These are phyloP conservation scores for Monilinia aucupariae DNA, from an alignment of 2,329 filamentous ascomycete species.

Conservation along the genomic window DNA sequence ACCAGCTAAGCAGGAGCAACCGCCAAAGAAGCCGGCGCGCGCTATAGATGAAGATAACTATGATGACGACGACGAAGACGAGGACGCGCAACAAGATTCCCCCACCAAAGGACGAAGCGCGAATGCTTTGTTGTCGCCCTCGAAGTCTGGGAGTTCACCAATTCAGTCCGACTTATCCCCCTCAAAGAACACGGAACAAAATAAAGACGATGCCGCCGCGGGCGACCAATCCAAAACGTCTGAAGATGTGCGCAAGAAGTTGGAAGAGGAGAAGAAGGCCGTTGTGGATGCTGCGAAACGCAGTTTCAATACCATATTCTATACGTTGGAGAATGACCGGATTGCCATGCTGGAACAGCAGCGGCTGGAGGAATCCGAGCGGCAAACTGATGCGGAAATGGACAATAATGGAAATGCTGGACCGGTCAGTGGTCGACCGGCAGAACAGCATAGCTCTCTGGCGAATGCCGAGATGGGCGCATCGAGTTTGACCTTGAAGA, in stretches of 20 bases:
- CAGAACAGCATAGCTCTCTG: constrained; percentile 75
- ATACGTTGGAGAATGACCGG: constrained; percentile 89
- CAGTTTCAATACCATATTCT: constrained; percentile 90
- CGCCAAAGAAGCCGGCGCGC: constrained; percentile 66
- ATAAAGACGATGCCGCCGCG: constrained; percentile 45
- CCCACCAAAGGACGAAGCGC: constrained; percentile 47
- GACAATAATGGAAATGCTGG: constrained; percentile 57
- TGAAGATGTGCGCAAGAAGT: constrained; percentile 85
- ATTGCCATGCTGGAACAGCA: constrained; percentile 98
- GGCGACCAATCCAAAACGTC: constrained; percentile 60
- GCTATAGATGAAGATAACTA: constrained; percentile 82
- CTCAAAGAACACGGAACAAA: constrained; percentile 51
- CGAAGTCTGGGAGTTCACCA: constrained; percentile 63
- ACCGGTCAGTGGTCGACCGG: constrained; percentile 45
- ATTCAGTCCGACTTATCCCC: constrained; percentile 47
- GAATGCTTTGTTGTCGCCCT: constrained; percentile 57
- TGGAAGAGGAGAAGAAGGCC: constrained; percentile 86
- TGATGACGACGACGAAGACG: constrained; percentile 70
- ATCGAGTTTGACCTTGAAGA: constrained; percentile 91
- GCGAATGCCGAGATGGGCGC: constrained; percentile 93
- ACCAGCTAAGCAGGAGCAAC: constrained; percentile 42
- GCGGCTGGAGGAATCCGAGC: constrained; percentile 91
- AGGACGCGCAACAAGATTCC: constrained; percentile 49
- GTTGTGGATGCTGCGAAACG: constrained; percentile 84
- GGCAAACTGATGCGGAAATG: constrained; percentile 93